Base-by-base conservation (phyloP, 495 filamentous ascomycete genomes). In the Penicillium robsamsonii region DNA sequence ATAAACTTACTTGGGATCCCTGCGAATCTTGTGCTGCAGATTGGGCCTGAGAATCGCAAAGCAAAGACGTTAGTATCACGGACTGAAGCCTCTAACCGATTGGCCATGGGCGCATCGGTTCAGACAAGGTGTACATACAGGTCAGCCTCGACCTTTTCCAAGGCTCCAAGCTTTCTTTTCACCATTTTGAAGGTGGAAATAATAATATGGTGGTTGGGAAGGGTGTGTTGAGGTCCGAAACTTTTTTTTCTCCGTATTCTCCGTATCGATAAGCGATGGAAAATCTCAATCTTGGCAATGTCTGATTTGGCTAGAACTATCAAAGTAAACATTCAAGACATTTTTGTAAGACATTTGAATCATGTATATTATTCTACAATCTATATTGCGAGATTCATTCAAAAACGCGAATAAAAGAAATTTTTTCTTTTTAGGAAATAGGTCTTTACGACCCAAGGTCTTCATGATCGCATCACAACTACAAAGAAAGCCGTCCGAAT, bases 91-190 rank as follows among this genome's bases (percentile, higher is more conserved):
- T 50, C 50, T 30, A 17, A 22, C 56, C 30, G 31, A 45, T 38
- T 27, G 27, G 33, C 25, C 27, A 37, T 37, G 53, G 56, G 56
- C 65, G 63, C 67, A 68, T 38, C 61, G 57, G 29, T 52, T 50
- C 56, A 57, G 25, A 53, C 41, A 31, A 45, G 45, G 31, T 33
- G 35, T 40, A 74, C 82, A 63, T 57, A 88, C 81, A 96, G 69
- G 69, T 96, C 91, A 29, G 91, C 92, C 64, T 97, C 92, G 62
- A 95, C 85, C 81, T 97, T 97, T 75, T 97, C 92, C 65, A 96
- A 82, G 40, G 92, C 92, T 31, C 88, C 89, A 38, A 96, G 76
- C 75, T 92, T 93, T 71, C 91, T 82, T 69, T 96, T 96, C 37
- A 81, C 84, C 87, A 91, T 92, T 50, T 66, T 59, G 33, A 53